These are phyloP conservation scores for Phialocephala sp. DNA, from an alignment of 2,329 filamentous ascomycete genomes.

Conservation along the genomic window DNA sequence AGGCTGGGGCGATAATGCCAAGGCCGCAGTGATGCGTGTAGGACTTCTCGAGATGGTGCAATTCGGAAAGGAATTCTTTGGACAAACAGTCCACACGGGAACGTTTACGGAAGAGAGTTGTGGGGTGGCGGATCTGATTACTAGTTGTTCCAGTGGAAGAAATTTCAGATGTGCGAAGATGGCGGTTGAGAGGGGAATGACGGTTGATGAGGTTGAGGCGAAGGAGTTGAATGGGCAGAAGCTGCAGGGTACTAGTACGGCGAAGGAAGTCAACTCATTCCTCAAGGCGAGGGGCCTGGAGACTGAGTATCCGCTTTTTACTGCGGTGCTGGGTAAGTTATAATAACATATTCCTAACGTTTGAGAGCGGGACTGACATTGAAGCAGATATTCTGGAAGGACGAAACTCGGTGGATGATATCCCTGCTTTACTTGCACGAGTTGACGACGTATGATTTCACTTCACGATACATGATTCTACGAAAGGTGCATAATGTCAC, in stretches of 20 bases:
- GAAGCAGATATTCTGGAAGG: constrained; percentile 70
- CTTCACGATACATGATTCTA: background rate
- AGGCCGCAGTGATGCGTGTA: constrained; percentile 97
- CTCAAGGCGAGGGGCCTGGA: constrained; percentile 79
- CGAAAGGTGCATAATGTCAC: background rate
- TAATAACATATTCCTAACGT: constrained; percentile 7
- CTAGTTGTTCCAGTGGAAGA: constrained; percentile 86
- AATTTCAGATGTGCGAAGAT: constrained; percentile 95
- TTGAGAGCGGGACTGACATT: constrained; percentile 22
- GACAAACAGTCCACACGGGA: constrained; percentile 75
- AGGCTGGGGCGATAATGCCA: constrained; percentile 98
- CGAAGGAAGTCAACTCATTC: constrained; percentile 89
- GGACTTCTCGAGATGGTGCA: constrained; percentile 96
- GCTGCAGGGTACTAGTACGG: constrained; percentile 91
- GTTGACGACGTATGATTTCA: constrained; percentile 22
- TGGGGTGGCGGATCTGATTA: constrained; percentile 94
- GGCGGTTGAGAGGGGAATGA: constrained; percentile 77
- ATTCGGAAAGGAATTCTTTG: constrained; percentile 94
- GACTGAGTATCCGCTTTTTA: constrained; percentile 89
- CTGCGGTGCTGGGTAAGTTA: constrained; percentile 69
- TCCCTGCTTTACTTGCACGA: constrained; percentile 63
- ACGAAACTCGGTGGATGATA: constrained; percentile 77
- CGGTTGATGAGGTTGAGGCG: constrained; percentile 86
- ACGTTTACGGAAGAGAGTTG: constrained; percentile 98
- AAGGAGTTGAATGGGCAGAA: constrained; percentile 95